Conservation (phyloP, 495 filamentous ascomycete genomes). For the Friedmanniomyces endolithicus region DNA sequence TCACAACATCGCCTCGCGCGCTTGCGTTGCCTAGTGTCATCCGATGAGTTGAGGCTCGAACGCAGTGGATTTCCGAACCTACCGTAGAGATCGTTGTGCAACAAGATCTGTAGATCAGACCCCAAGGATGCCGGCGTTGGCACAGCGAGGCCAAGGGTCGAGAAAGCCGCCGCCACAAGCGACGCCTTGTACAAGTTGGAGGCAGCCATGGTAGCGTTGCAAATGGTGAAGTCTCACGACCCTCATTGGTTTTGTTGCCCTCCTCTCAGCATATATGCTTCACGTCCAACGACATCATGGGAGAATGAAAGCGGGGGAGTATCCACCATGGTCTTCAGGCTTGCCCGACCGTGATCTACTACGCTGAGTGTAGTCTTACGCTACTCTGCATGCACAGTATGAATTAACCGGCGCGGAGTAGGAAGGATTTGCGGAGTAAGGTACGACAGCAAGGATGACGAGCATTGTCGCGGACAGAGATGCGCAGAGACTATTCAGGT, state of each 20-base stretch:
- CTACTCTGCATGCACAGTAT: not conserved
- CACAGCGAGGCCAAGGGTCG: constrained; percentile 27
- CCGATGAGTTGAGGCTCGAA: not conserved
- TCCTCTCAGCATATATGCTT: not conserved
- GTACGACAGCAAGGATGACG: too few relatives aligned
- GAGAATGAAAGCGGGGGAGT: not conserved
- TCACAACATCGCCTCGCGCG: not conserved
- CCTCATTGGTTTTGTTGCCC: too few relatives aligned
- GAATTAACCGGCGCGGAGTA: not conserved
- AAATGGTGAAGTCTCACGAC: not conserved
- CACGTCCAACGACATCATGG: not conserved
- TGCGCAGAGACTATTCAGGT: too few relatives aligned
- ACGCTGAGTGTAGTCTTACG: not conserved
- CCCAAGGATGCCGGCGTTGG: not conserved
- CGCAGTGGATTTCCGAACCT: not conserved
- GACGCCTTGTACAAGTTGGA: not conserved
- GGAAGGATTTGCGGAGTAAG: not conserved
- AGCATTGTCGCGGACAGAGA: too few relatives aligned
- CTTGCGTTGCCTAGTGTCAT: not conserved
- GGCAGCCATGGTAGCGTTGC: not conserved
- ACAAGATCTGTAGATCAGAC: not conserved
- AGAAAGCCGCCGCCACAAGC: constrained; percentile 31
- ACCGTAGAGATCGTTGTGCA: constrained; percentile 3
- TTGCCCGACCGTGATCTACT: not conserved
- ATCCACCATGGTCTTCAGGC: not conserved